Conservation (phyloP, 1,284 basidiomycete species). For the Jaminaea rosea region DNA sequence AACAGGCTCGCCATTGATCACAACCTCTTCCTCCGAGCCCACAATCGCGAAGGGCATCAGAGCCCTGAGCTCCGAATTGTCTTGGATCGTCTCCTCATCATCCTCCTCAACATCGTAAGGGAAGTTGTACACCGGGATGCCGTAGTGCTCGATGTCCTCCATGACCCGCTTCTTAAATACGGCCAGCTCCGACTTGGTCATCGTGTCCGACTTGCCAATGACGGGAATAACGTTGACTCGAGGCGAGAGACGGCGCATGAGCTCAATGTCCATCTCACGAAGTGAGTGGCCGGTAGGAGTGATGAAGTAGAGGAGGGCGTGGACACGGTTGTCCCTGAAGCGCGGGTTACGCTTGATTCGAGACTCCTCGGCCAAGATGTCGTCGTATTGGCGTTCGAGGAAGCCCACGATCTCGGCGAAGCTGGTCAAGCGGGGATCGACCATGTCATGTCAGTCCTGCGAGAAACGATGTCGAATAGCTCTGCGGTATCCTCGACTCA, state of each 20-base stretch:
- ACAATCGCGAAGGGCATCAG: conserved; percentile 81
- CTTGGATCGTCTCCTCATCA: conserved; percentile 95
- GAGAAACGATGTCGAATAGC: no score
- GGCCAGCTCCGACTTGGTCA: conserved; percentile 57
- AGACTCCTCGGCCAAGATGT: conserved; percentile 96
- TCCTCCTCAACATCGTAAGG: conserved; percentile 97
- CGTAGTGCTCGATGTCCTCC: conserved; percentile 98
- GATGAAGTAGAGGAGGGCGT: conserved; percentile 96
- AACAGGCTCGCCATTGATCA: conserved; percentile 80
- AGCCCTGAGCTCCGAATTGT: conserved; percentile 58
- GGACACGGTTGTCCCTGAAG: conserved; percentile 83
- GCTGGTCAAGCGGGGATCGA: no score
- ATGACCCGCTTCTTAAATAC: conserved; percentile 98
- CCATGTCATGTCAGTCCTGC: neutral
- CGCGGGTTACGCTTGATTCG: conserved; percentile 99
- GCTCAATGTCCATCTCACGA: conserved; percentile 91
- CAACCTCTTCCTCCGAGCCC: conserved; percentile 92
- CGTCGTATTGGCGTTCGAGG: conserved; percentile 98
- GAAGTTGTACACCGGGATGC: conserved; percentile 99
- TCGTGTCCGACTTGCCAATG: conserved; percentile 89
- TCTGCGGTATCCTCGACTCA: conserved; percentile 56
- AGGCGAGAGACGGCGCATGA: conserved; percentile 43
- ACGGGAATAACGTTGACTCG: conserved; percentile 96
- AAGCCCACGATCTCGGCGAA: conserved; percentile 78
- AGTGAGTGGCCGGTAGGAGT: conserved; percentile 80